These are phyloP conservation scores for Sambucus nigra DNA, from an alignment of 129 eudicot genomes.

Conservation along the genomic window DNA sequence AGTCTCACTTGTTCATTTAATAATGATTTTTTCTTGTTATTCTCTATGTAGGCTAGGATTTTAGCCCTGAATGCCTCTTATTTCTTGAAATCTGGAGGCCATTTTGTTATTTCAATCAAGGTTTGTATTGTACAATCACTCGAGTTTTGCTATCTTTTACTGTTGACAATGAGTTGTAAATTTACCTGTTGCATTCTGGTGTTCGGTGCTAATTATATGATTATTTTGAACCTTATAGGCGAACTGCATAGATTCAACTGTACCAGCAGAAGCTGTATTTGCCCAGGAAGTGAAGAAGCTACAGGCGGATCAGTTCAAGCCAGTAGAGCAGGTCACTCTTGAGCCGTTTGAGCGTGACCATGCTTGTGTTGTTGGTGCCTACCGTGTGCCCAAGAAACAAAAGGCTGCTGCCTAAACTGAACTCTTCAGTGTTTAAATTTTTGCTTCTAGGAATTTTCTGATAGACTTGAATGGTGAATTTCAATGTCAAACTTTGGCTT, in stretches of 20 bases:
- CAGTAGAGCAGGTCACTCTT: constrained; percentile 64
- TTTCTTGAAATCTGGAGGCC: constrained; percentile 85
- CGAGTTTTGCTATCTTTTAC: no score
- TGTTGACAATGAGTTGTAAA: neutral
- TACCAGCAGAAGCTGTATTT: constrained; percentile 83
- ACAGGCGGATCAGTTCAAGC: constrained; percentile 73
- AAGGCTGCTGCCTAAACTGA: constrained; percentile 9
- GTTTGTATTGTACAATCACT: constrained; percentile 21
- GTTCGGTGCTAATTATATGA: neutral
- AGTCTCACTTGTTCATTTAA: no score
- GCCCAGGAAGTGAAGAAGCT: constrained; percentile 81
- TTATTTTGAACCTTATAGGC: constrained; percentile 29
- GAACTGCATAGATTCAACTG: constrained; percentile 92
- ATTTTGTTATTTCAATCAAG: constrained; percentile 84
- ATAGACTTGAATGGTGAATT: no score
- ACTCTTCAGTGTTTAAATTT: no score
- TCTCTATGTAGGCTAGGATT: constrained; percentile 67
- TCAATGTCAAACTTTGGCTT: neutral
- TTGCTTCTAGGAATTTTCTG: no score
- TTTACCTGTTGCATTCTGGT: no score
- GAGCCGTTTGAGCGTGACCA: constrained; percentile 85
- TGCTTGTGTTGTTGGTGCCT: constrained; percentile 74
- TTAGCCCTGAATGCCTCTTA: constrained; percentile 77
- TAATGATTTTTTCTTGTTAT: neutral
- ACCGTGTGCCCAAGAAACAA: constrained; percentile 65